A percentile compares a stretch with the other conserved stretches of the same genome.
These are phyloP conservation scores for Pythium dissimile DNA, from an alignment of 352 stramenopile genomes.

Conservation along the genomic window DNA sequence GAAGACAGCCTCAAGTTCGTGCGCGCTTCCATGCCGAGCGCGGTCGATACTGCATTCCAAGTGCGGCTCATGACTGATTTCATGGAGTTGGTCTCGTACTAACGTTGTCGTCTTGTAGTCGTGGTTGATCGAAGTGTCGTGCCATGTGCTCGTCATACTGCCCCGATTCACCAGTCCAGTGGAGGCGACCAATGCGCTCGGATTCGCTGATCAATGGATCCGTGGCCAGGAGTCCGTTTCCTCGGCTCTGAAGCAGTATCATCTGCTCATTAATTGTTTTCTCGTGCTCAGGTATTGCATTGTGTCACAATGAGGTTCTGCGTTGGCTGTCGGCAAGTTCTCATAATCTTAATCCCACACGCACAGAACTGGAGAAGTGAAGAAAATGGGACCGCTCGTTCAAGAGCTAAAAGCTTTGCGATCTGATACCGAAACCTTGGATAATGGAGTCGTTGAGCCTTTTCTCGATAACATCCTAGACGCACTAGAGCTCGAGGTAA, in stretches of 20 bases:
- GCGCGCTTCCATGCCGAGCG: conserved; percentile 37
- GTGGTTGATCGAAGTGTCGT: conserved; percentile 65
- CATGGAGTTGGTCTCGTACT: neutral
- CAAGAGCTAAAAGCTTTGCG: conserved; percentile 23
- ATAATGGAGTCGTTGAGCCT: neutral
- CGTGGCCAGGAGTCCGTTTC: conserved; percentile 14
- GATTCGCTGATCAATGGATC: conserved; percentile 36
- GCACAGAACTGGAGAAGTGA: conserved; percentile 35
- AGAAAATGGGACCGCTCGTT: conserved; percentile 39
- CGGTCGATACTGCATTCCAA: conserved; percentile 48
- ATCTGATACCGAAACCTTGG: conserved; percentile 5
- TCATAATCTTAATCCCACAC: conserved; percentile 5
- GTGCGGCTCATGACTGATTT: conserved; percentile 18
- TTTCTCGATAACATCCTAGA: conserved; percentile 61
- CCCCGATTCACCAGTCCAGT: conserved; percentile 21
- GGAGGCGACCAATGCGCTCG: conserved; percentile 36
- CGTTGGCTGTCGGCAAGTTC: neutral
- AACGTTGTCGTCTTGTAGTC: conserved; percentile 29
- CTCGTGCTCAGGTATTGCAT: conserved; percentile 39
- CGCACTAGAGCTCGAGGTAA: conserved; percentile 32
- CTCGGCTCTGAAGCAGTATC: conserved; percentile 42
- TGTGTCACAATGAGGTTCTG: neutral
- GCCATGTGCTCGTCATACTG: conserved; percentile 47
- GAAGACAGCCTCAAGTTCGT: conserved; percentile 48
- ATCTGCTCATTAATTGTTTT: conserved; percentile 58